phyloP scores from a whole-genome alignment of 768 basidiomycete species.

The Lactarius indigo region DNA sequence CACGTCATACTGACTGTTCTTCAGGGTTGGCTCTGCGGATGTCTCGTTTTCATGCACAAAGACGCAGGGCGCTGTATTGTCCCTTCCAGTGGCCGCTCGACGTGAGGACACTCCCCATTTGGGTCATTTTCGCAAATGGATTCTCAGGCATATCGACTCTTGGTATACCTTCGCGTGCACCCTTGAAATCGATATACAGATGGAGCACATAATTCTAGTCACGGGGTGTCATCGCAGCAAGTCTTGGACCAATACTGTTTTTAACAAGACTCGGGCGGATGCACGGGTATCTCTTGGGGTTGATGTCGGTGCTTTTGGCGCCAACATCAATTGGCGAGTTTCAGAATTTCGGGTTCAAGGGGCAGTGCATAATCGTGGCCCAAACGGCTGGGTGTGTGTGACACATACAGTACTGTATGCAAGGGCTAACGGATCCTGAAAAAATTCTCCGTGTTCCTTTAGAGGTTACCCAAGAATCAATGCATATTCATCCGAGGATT shows the following conservation, averaged over 20 bases:
- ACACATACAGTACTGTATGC: too few species aligned
- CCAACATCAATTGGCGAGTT: background rate
- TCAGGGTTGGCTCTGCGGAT: background rate
- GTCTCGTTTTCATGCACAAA: background rate
- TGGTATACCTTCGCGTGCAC: background rate
- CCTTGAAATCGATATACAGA: background rate
- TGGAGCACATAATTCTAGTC: too few species aligned
- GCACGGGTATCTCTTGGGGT: background rate
- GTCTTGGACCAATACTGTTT: too few species aligned
- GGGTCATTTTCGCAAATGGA: background rate
- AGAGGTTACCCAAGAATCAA: background rate
- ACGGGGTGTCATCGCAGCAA: too few species aligned
- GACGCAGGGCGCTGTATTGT: background rate
- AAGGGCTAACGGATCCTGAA: background rate
- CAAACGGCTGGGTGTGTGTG: background rate
- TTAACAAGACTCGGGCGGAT: too few species aligned
- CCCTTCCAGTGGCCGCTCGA: background rate
- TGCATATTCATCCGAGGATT: background rate
- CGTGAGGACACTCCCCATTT: background rate
- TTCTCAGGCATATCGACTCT: background rate
- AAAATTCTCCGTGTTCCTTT: too few species aligned
- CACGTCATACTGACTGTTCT: background rate
- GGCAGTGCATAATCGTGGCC: background rate
- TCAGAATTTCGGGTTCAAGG: background rate
- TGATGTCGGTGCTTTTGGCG: background rate